A percentile compares a stretch with the other conserved stretches of the same genome.
These are phyloP conservation scores for Kickxella alabastrina DNA, from an alignment of 192 early-diverging fungal genomes.

Conservation along the genomic window DNA sequence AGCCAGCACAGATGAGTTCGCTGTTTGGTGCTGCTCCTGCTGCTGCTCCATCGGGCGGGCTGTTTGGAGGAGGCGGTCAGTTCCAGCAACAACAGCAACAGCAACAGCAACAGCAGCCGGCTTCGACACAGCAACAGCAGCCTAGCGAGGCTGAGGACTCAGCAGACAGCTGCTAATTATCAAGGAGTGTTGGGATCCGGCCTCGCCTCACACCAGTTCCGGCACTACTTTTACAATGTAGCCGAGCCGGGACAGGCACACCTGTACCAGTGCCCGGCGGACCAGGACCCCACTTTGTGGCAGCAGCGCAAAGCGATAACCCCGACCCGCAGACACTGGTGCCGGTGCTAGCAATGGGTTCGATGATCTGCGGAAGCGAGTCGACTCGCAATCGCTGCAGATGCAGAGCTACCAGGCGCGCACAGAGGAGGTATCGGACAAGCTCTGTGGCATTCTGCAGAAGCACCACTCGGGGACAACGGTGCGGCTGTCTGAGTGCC, in stretches of 20 bases:
- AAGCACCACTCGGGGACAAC: constrained; percentile 71
- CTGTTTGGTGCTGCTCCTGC: constrained; percentile 23
- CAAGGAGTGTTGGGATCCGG: constrained; percentile 74
- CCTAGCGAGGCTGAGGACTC: constrained; percentile 32
- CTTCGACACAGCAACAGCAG: constrained; percentile 8
- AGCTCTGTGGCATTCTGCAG: constrained; percentile 57
- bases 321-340: constrained; percentile 88
- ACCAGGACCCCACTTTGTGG: constrained; percentile 68
- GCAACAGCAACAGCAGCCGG: constrained; percentile 44
- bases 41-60: not conserved
- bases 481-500: constrained; percentile 72
- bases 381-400: constrained; percentile 69
- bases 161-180: constrained; percentile 66
- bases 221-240: constrained; percentile 95
- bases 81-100: constrained; percentile 38
- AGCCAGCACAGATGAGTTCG: constrained; percentile 19
- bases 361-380: constrained; percentile 82
- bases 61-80: constrained; percentile 15
- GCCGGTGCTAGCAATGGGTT: constrained; percentile 86
- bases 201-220: constrained; percentile 71
- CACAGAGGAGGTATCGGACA: constrained; percentile 61
- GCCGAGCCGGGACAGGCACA: constrained; percentile 82
- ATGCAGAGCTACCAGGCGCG: constrained; percentile 67
- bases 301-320: constrained; percentile 76
- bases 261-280: constrained; percentile 69